Evolutionary conservation across 2,329 filamentous ascomycete species (phyloP).

Genomic region (Colletotrichum sp.): DNA sequence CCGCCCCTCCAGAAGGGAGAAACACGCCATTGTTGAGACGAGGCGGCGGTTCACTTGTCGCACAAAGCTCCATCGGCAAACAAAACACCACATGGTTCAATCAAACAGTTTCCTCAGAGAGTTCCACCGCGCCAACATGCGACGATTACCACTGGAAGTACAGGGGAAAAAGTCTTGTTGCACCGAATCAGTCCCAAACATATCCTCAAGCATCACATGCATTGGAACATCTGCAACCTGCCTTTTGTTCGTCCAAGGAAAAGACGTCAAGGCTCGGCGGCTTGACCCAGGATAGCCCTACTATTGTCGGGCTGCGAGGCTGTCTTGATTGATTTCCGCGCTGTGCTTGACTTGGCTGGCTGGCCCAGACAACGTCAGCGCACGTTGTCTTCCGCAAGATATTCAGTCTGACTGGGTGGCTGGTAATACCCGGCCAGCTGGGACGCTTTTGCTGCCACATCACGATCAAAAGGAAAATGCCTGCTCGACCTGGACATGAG

Average conservation of each 20-base stretch:
- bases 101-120: background rate
- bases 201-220: background rate
- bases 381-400: background rate
- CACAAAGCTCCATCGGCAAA: constrained; percentile 7
- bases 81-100: constrained; percentile 9
- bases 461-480: background rate
- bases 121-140: background rate
- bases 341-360: background rate
- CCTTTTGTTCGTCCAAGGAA: background rate
- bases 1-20: background rate
- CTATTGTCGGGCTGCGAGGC: background rate
- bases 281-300: background rate
- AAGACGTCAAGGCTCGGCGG: background rate
- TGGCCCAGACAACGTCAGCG: background rate
- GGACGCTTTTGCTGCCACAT: background rate
- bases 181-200: background rate
- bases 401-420: background rate
- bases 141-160: background rate
- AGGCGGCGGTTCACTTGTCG: background rate
- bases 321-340: background rate
- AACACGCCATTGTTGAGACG: constrained; percentile 12
- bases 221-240: background rate
- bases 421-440: background rate
- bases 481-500: background rate
- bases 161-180: background rate